Base-by-base conservation (phyloP, 192 early-diverging fungal genomes). In the Backusella psychrophila region DNA sequence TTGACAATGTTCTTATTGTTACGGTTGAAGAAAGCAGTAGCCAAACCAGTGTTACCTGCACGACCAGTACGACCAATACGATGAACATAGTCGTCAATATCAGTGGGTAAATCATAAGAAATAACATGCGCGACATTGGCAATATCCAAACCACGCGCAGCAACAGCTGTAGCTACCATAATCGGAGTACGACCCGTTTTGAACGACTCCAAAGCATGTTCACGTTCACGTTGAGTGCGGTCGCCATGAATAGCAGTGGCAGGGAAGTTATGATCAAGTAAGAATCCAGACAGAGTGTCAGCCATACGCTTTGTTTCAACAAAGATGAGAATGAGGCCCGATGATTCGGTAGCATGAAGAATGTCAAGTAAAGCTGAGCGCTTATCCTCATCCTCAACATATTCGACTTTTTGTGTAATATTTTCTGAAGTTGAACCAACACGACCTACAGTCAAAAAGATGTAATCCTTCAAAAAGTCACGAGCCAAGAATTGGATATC, bases 401-500 rank as follows among this genome's bases (percentile, higher is more conserved):
- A 96, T 80, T 95, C 94, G 41, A 99, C 87, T 77, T 89, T 89
- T 88, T 98, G 96, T 19, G 94, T 95, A 72, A 98, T 97, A 87
- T 98, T 97, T 87, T 98, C 95, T 66, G 94, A 95, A n/a, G 96
- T 96, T 66, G 95, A 94, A 44, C 96, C 96, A 12, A 98, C 96
- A 82, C 96, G 94, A 70, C 96, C 97, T 59, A 99, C 95, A 11
- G 95, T 93, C 83, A 90, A 90, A 85, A 94, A 97, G 69, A 96
- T 89, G 39, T 96, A 93, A 78, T 92, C 90, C 76, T 84, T 85
- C 83, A 97, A 88, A 81, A 97, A 98, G 77, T 93, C 90, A 39
- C 90, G 81, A 69, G 95, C 93, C 59, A 99, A 88, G 66, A 93
- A 89, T 82, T 95, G 96, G 77, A 99, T 94, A 49, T 92, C 89